Conservation (phyloP, 1,284 basidiomycete species). For the Sparassis latifolia region DNA sequence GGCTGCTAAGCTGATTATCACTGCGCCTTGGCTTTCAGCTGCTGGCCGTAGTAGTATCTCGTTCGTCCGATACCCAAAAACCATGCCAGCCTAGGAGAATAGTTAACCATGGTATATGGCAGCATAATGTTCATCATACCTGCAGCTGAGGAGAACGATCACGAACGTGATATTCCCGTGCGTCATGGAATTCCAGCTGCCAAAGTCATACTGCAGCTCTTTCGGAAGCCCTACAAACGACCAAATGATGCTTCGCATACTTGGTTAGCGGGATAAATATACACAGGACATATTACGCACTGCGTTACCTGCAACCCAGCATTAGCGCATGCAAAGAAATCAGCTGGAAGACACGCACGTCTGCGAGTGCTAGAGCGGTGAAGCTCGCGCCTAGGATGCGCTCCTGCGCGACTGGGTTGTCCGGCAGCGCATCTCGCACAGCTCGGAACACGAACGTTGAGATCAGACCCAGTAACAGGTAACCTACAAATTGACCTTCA, state of each 20-base stretch:
- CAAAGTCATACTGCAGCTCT: slow-evolving; percentile 43
- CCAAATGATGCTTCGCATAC: slow-evolving; percentile 42
- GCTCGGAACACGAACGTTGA: slow-evolving; percentile 68
- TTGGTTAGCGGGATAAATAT: too few relatives aligned
- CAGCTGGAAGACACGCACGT: slow-evolving; percentile 41
- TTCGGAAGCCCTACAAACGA: slow-evolving; percentile 53
- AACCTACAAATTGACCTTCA: slow-evolving; percentile 38
- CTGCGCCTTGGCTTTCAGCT: neutral
- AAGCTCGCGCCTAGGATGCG: slow-evolving; percentile 61
- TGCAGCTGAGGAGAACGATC: slow-evolving; percentile 45
- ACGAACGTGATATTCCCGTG: slow-evolving; percentile 71
- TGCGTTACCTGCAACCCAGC: slow-evolving; percentile 1
- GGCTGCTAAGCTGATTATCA: neutral
- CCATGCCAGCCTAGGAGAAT: slow-evolving; percentile 47
- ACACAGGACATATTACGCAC: neutral
- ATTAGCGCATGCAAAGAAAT: neutral
- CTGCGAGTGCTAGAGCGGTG: slow-evolving; percentile 61
- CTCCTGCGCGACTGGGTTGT: slow-evolving; percentile 61
- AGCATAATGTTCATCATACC: slow-evolving; percentile 32
- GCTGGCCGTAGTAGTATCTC: slow-evolving; percentile 30
- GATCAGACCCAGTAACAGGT: slow-evolving; percentile 59
- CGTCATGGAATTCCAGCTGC: slow-evolving; percentile 62
- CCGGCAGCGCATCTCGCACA: slow-evolving; percentile 52
- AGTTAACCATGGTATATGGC: too few relatives aligned
- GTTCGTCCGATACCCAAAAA: slow-evolving; percentile 57